Base-by-base conservation (phyloP, 352 stramenopile species). In the Phytopythium aichiense region DNA sequence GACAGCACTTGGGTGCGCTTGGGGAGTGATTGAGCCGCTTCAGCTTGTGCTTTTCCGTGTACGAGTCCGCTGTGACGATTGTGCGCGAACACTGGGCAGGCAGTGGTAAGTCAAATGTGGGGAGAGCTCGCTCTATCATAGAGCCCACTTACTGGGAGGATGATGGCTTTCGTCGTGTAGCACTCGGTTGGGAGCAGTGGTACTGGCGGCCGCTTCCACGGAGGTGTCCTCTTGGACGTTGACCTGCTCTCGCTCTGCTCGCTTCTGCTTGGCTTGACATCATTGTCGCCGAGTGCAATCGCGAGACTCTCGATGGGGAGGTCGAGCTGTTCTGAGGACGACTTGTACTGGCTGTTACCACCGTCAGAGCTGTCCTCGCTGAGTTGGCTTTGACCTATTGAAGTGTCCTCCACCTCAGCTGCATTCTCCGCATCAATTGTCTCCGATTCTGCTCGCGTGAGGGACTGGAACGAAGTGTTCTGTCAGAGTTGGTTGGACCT, bases 171-270 rank as follows among this genome's bases (percentile, higher is more conserved):
- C 37, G 76, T 69, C 16, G 76, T 66, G 60, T 87, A 88, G 48
- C 65, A 72, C 38, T 89, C 71, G 1, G 61, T 48, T 20, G 81
- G 77, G 12, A 83, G 65, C 25, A 91, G 65, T 9, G 84, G 84
- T 33, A 92, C 78, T 2, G 74, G 78, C 12, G 78, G 68, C 38
- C 69, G 76, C 56, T 88, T 88, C 81, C 84, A 90, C 5, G 66
- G 56, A 25, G 79, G 73, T 1, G 77, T 42, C 37, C 77, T 88
- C 28, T 64, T 62, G 60, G 25, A 60, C 45, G 18, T 28, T 53
- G n/a, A 48, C 53, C 54, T 52, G 56, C 28, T 57, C 63, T 63
- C 31, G 25, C 38, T 52, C 15, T 38, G 30, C 15, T 58, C 28
- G 12, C 56, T 56, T 46, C 28, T 22, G n/a, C 25, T 30, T n/a